These are phyloP conservation scores for Daldinia decipiens DNA, from an alignment of 495 filamentous ascomycete species.

Conservation along the genomic window DNA sequence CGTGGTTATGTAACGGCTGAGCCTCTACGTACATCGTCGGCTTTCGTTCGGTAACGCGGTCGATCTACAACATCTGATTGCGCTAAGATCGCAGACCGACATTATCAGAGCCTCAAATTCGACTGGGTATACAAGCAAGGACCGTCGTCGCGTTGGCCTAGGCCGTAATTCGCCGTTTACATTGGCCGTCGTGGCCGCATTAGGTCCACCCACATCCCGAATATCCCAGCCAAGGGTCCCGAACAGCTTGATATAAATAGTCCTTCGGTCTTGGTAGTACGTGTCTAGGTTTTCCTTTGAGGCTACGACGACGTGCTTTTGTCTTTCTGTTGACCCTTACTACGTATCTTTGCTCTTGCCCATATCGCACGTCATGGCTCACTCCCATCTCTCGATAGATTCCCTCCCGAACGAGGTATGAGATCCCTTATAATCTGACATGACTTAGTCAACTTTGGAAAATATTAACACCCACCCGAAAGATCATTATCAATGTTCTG, in stretches of 20 bases:
- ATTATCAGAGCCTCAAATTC: slow-evolving; percentile 21
- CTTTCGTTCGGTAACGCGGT: slow-evolving; percentile 33
- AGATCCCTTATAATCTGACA: slow-evolving; percentile 5
- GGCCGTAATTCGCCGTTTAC: background rate
- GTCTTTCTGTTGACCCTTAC: slow-evolving; percentile 40
- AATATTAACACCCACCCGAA: slow-evolving; percentile 26
- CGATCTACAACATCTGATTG: slow-evolving; percentile 41
- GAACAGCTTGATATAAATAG: slow-evolving; percentile 38
- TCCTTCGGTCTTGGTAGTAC: slow-evolving; percentile 9
- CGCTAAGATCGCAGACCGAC: slow-evolving; percentile 27
- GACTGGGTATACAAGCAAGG: slow-evolving; percentile 16
- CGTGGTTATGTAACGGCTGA: slow-evolving; percentile 38
- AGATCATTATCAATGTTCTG: slow-evolving; percentile 77
- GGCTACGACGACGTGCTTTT: slow-evolving; percentile 42
- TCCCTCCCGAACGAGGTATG: slow-evolving; percentile 59
- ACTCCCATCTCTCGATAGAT: slow-evolving; percentile 46
- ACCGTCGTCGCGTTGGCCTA: background rate
- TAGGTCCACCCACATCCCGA: slow-evolving; percentile 26
- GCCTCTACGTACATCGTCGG: slow-evolving; percentile 30
- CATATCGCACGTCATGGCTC: slow-evolving; percentile 48
- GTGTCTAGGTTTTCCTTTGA: slow-evolving; percentile 11
- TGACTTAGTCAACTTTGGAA: background rate
- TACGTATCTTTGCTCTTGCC: slow-evolving; percentile 45
- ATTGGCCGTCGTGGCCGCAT: slow-evolving; percentile 22
- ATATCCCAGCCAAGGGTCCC: slow-evolving; percentile 13